Evolutionary conservation across 495 filamentous ascomycete species (phyloP).

Genomic region (Aspergillus kassunensis): DNA sequence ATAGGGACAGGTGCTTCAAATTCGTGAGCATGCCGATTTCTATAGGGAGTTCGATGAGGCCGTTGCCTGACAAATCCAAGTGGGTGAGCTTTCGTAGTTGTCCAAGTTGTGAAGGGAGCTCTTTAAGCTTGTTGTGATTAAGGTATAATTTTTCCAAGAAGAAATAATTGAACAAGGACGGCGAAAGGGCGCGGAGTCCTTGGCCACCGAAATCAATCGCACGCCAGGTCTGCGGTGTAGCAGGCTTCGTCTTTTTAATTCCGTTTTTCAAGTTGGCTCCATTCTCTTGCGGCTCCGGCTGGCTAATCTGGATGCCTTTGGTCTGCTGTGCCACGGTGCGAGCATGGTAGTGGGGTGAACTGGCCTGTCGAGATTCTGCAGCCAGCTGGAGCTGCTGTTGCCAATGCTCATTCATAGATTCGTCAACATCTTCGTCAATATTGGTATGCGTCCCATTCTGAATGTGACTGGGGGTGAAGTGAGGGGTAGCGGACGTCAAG

Average conservation of each 20-base stretch:
- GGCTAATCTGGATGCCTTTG: conserved; percentile 57
- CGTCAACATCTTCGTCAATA: conserved; percentile 52
- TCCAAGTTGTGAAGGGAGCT: conserved; percentile 73
- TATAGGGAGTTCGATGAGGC: conserved; percentile 74
- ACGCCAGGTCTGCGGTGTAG: conserved; percentile 77
- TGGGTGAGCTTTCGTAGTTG: conserved; percentile 70
- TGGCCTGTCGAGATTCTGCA: conserved; percentile 64
- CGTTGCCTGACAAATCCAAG: conserved; percentile 85
- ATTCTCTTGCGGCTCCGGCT: conserved; percentile 59
- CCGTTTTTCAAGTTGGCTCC: conserved; percentile 60
- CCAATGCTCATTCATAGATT: conserved; percentile 79
- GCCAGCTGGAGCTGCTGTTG: conserved; percentile 77
- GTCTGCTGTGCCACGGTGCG: conserved; percentile 53
- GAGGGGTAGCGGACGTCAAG: conserved; percentile 67
- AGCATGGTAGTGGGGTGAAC: conserved; percentile 63
- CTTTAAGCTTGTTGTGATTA: conserved; percentile 80
- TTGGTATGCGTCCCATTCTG: conserved; percentile 69
- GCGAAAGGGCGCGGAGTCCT: conserved; percentile 74
- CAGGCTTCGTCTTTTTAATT: conserved; percentile 50
- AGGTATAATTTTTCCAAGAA: conserved; percentile 90
- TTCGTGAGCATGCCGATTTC: conserved; percentile 96
- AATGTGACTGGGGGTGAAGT: conserved; percentile 65
- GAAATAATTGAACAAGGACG: conserved; percentile 74
- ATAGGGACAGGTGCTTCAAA: conserved; percentile 72
- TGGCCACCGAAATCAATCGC: conserved; percentile 92